Evolutionary conservation across 306 rosid genomes (phyloP), one percentile per base, ranked within the genome.

Genomic region (Begonia masoniana): DNA sequence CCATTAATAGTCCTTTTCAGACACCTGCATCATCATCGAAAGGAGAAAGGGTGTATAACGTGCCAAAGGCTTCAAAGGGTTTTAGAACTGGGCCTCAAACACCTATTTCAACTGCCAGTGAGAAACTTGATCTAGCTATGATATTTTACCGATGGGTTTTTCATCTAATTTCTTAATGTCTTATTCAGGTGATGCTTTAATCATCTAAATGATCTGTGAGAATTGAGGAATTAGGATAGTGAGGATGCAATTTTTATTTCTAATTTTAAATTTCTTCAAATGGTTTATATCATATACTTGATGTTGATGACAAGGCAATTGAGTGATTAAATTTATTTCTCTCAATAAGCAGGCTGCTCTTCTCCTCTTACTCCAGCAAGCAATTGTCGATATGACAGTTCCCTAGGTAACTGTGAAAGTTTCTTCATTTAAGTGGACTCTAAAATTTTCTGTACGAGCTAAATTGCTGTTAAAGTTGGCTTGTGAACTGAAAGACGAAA

Each of bases 321-420:
- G 17, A 21, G 10, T 21, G 15, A 15, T 15, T 13, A 12, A 31
- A 16, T 36, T 51, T 48, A 47, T 57, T 69, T 72, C 55, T 63
- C 31, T 63, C 47, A 26, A 47, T 35, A 31, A 46, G 66, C 88
- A 86, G 99, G 93, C 64, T 81, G 86, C 59, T 88, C 83, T 51
- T 83, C 86, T 53, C 84, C 94, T 47, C 87, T 80, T 67, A 91
- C 99, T 66, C 99, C 96, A 43, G 95, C 93, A 41, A 80, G 84
- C 26, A 86, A 66, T 76, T 83, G 95, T 65, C 95, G 99, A 8
- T 83, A 81, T 68, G 99, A 92, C 71, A 92, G 93, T 79, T 92
- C 99, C 64, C 74, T 92, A 72, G 96, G 99, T 92, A 85, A 70
- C 45, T 52, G 54, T 64, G 26, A 54, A 62, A 42, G 52, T 52